These are phyloP conservation scores for Apostasia ramifera DNA, from an alignment of 106 monocot species.

Conservation along the genomic window DNA sequence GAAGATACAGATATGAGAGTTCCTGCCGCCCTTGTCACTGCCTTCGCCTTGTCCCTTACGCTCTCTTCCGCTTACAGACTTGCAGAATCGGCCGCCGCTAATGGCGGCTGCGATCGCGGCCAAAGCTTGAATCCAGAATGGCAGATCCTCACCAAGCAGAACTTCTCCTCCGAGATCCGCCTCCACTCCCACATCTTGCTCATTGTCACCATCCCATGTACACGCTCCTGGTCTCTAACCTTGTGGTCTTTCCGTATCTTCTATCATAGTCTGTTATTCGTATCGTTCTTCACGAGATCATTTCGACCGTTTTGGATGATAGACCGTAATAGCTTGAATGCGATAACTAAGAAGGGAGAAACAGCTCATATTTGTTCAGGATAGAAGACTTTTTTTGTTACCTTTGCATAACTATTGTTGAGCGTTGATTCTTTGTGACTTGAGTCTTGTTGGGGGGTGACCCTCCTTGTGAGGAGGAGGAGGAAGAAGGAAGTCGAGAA, in stretches of 20 bases:
- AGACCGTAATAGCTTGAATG: no score
- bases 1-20: neutral
- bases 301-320: no score
- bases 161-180: conserved; percentile 86
- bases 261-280: no score
- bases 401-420: no score
- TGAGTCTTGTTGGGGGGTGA: no score
- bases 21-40: neutral
- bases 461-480: no score
- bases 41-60: neutral
- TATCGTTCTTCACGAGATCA: no score
- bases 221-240: neutral
- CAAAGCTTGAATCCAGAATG: conserved; percentile 27
- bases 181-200: conserved; percentile 64
- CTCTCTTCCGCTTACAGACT: neutral
- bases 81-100: neutral
- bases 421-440: no score
- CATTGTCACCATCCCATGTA: conserved; percentile 86
- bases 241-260: neutral
- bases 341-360: no score
- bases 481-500: no score
- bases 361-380: no score
- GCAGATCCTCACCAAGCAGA: conserved; percentile 55
- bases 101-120: neutral
- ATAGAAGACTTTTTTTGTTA: no score